phyloP scores from a whole-genome alignment of 805 yeast species.

The Metschnikowia amazonensis region DNA sequence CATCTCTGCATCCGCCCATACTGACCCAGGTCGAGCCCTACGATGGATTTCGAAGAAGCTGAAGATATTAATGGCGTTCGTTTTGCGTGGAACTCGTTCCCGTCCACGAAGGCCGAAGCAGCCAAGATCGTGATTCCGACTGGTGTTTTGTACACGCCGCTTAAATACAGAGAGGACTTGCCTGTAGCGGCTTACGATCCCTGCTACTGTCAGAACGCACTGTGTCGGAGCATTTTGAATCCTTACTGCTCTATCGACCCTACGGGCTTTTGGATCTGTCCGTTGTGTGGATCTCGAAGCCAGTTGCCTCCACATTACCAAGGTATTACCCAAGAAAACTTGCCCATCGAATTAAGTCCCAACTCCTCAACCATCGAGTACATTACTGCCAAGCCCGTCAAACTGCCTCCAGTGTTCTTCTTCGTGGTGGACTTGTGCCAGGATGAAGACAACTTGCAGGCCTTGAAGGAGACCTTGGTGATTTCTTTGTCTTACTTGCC shows the following conservation, averaged over 20 bases:
- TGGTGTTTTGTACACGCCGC: conserved; percentile 93
- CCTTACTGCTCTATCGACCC: conserved; percentile 82
- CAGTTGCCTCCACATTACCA: conserved; percentile 80
- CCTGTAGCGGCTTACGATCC: conserved; percentile 85
- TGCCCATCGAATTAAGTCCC: conserved; percentile 76
- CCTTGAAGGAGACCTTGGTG: conserved; percentile 76
- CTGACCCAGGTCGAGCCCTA: conserved; percentile 1
- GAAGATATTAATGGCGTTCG: conserved; percentile 46
- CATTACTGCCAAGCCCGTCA: conserved; percentile 73
- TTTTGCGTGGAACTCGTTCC: conserved; percentile 65
- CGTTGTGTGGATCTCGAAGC: conserved; percentile 74
- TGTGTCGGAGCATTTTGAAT: conserved; percentile 82
- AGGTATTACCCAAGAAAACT: conserved; percentile 66
- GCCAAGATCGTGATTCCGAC: conserved; percentile 90
- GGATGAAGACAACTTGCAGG: conserved; percentile 79
- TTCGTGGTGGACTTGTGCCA: conserved; percentile 88
- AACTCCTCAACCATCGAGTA: conserved; percentile 79
- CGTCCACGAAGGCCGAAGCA: conserved; percentile 85
- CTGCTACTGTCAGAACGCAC: conserved; percentile 64
- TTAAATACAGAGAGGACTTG: conserved; percentile 71
- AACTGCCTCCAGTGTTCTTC: conserved; percentile 79
- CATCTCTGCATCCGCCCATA: background rate
- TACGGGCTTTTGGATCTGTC: conserved; percentile 82
- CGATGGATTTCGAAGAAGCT: conserved; percentile 41
- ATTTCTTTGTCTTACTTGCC: conserved; percentile 78